A percentile compares a stretch with the other conserved stretches of the same genome.
Evolutionary conservation across 768 basidiomycete genomes (phyloP).

Genomic region (Podaxis mareebaensis): DNA sequence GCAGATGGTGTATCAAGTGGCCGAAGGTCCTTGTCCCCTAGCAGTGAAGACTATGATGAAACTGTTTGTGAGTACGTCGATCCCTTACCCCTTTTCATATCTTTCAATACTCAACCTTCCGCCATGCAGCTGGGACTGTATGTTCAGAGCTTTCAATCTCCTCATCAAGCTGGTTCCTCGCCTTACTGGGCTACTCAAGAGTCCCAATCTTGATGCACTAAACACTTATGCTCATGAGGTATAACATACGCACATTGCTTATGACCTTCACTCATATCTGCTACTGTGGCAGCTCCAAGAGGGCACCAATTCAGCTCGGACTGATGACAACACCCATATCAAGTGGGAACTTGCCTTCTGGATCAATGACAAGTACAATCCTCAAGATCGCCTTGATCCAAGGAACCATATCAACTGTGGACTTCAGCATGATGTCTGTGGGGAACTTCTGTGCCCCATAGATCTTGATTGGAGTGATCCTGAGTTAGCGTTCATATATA

Average conservation of each 20-base stretch:
- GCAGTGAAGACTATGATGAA: background rate
- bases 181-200: background rate
- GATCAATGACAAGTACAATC: slow-evolving; percentile 18
- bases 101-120: too few relatives aligned
- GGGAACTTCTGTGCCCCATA: slow-evolving; percentile 29
- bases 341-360: slow-evolving; percentile 23
- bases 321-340: slow-evolving; percentile 24
- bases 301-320: slow-evolving; percentile 25
- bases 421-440: slow-evolving; percentile 27
- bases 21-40: background rate
- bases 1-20: background rate
- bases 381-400: slow-evolving; percentile 10
- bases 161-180: background rate
- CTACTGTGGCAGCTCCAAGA: slow-evolving; percentile 21
- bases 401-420: slow-evolving; percentile 16
- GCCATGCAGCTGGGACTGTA: background rate
- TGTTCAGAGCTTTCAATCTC: background rate
- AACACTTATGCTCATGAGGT: background rate
- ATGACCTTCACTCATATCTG: background rate
- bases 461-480: slow-evolving; percentile 27
- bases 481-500: background rate
- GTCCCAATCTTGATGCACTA: background rate
- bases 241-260: background rate
- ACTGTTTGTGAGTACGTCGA: background rate
- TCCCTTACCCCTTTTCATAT: background rate